A percentile compares a stretch with the other conserved stretches of the same genome.
Evolutionary conservation across 2,329 filamentous ascomycete genomes (phyloP).

Genomic region (Fusarium papillatum): DNA sequence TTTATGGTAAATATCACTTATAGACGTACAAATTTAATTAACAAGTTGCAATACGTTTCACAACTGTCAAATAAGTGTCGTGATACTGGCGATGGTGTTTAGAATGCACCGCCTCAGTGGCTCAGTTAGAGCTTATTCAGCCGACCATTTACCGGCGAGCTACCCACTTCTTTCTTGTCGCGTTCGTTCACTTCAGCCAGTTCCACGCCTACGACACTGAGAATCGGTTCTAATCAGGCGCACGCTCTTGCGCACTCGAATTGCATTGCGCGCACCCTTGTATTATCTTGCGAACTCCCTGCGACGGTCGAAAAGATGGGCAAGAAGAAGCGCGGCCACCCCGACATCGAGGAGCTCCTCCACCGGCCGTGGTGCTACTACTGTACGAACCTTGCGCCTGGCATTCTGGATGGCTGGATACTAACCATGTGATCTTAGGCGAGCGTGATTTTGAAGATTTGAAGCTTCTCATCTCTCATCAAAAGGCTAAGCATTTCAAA

Average conservation of each 20-base stretch:
- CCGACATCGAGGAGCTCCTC: slow-evolving; percentile 90
- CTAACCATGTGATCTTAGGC: slow-evolving; percentile 57
- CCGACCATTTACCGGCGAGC: slow-evolving; percentile 46
- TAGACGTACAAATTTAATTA: slow-evolving; percentile 34
- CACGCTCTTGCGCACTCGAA: slow-evolving; percentile 28
- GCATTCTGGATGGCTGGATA: slow-evolving; percentile 26
- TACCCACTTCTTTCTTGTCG: slow-evolving; percentile 44
- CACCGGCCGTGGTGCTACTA: slow-evolving; percentile 97
- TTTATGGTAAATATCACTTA: slow-evolving; percentile 20
- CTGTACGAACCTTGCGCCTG: slow-evolving; percentile 65
- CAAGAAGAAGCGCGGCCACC: slow-evolving; percentile 91
- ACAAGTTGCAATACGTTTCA: slow-evolving; percentile 2
- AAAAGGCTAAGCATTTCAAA: slow-evolving; percentile 99
- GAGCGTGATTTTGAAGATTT: slow-evolving; percentile 98
- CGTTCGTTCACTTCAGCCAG: slow-evolving; percentile 33
- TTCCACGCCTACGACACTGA: slow-evolving; percentile 39
- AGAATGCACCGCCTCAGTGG: background rate
- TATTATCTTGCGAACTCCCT: background rate
- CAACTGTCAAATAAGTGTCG: background rate
- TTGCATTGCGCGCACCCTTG: slow-evolving; percentile 19
- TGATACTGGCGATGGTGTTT: background rate
- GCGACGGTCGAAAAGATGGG: slow-evolving; percentile 67
- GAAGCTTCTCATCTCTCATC: slow-evolving; percentile 96
- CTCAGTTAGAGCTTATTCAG: slow-evolving; percentile 16
- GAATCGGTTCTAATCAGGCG: slow-evolving; percentile 28